Evolutionary conservation across 805 yeast species (phyloP).

Genomic region (Yarrowia osloensis): DNA sequence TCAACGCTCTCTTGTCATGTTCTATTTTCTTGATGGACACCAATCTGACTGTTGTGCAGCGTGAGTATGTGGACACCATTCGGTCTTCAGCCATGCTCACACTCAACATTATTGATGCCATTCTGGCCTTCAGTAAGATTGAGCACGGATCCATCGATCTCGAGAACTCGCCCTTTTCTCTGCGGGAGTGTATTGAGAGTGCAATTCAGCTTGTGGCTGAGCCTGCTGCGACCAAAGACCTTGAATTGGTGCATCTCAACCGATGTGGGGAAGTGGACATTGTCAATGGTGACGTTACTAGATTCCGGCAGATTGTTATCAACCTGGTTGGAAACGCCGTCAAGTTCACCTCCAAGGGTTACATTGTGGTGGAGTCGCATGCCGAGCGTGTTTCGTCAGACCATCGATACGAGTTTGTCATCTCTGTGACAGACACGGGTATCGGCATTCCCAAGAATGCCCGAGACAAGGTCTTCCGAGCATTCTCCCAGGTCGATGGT

Average conservation of each 20-base stretch:
- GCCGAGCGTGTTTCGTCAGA: slow-evolving; percentile 42
- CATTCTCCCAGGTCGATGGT: slow-evolving; percentile 60
- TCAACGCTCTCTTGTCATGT: slow-evolving; percentile 50
- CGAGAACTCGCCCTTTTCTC: slow-evolving; percentile 49
- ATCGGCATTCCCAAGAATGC: slow-evolving; percentile 54
- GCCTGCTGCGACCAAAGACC: slow-evolving; percentile 48
- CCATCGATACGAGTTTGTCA: slow-evolving; percentile 46
- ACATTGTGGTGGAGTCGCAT: slow-evolving; percentile 45
- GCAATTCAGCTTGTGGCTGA: slow-evolving; percentile 53
- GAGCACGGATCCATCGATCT: slow-evolving; percentile 56
- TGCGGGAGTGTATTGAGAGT: slow-evolving; percentile 51
- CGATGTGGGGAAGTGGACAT: slow-evolving; percentile 46
- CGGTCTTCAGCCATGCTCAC: slow-evolving; percentile 54
- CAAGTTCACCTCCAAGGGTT: slow-evolving; percentile 52
- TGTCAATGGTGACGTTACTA: slow-evolving; percentile 52
- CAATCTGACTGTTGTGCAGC: slow-evolving; percentile 47
- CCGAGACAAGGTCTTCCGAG: slow-evolving; percentile 51
- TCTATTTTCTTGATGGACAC: slow-evolving; percentile 47
- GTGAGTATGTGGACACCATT: slow-evolving; percentile 56
- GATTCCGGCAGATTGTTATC: slow-evolving; percentile 54
- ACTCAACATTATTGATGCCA: slow-evolving; percentile 55
- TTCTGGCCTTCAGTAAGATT: slow-evolving; percentile 55
- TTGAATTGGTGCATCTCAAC: slow-evolving; percentile 51
- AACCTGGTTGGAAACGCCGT: slow-evolving; percentile 57
- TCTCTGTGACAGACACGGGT: slow-evolving; percentile 54